These are phyloP conservation scores for Aphanomyces stellatus DNA, from an alignment of 352 stramenopile species.

Conservation along the genomic window DNA sequence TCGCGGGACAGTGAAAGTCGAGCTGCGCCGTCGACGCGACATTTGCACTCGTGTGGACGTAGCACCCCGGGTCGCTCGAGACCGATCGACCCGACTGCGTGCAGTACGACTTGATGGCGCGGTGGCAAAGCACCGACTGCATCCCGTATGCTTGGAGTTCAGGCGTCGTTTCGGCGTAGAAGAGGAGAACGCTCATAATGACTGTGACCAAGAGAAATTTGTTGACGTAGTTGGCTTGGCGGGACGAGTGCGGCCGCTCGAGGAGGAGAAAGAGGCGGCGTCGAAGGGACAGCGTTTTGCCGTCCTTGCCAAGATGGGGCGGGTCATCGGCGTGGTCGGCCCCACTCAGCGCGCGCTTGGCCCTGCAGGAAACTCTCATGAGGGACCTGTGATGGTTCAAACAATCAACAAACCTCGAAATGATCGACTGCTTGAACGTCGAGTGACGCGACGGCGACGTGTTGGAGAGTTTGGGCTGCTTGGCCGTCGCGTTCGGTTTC, in stretches of 20 bases:
- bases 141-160: constrained; percentile 46
- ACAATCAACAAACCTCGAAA: not conserved
- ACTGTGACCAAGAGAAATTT: constrained; percentile 42
- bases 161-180: constrained; percentile 59
- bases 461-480: not conserved
- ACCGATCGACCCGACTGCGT: constrained; percentile 13
- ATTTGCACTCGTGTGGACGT: constrained; percentile 21
- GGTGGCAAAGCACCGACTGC: constrained; percentile 32
- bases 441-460: not conserved
- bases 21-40: constrained; percentile 24
- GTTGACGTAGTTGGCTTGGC: constrained; percentile 33
- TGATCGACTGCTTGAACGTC: not conserved
- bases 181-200: constrained; percentile 55
- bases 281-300: not conserved
- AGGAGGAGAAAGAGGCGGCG: constrained; percentile 2
- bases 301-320: not conserved
- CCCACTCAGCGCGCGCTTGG: not conserved
- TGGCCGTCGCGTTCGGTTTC: not conserved
- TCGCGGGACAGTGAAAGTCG: constrained; percentile 34
- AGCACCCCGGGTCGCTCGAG: constrained; percentile 41
- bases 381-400: not conserved
- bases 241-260: constrained; percentile 17
- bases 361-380: not conserved
- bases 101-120: constrained; percentile 52
- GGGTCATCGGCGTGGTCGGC: not conserved